phyloP scores from a whole-genome alignment of 129 eudicot genomes.

The Lactuca saligna region DNA sequence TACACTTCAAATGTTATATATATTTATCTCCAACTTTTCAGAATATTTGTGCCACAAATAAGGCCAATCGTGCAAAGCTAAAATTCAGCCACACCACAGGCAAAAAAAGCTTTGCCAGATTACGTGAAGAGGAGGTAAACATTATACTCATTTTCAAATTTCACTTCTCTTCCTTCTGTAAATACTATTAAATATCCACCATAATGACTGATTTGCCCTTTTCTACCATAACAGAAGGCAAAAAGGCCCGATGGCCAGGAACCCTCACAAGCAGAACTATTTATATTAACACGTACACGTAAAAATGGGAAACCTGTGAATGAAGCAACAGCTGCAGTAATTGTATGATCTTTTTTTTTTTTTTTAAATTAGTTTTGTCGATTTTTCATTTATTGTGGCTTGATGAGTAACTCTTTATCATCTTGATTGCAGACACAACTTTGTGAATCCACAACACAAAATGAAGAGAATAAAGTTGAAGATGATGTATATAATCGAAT shows the following conservation, averaged over 20 bases:
- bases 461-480: conserved; percentile 10
- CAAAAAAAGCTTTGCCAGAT: conserved; percentile 51
- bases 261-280: conserved; percentile 45
- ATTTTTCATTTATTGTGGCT: neutral
- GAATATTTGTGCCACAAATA: conserved; percentile 51
- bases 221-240: conserved; percentile 26
- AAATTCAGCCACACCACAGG: conserved; percentile 47
- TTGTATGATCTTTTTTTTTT: conserved; percentile 27
- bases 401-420: neutral
- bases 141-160: neutral
- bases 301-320: conserved; percentile 51
- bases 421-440: conserved; percentile 35
- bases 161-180: neutral
- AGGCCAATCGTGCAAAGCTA: conserved; percentile 45
- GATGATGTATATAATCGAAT: conserved; percentile 32
- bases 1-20: neutral
- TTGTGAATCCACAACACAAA: conserved; percentile 28
- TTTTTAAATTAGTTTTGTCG: too few species aligned
- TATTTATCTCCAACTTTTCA: conserved; percentile 8
- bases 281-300: conserved; percentile 45
- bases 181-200: neutral
- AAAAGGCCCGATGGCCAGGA: conserved; percentile 50
- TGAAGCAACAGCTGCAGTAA: conserved; percentile 42
- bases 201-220: conserved; percentile 2
- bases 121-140: conserved; percentile 51